A percentile compares a stretch with the other conserved stretches of the same genome.
phyloP scores from a whole-genome alignment of 345 rosid species.

The Boechera divaricarpa region DNA sequence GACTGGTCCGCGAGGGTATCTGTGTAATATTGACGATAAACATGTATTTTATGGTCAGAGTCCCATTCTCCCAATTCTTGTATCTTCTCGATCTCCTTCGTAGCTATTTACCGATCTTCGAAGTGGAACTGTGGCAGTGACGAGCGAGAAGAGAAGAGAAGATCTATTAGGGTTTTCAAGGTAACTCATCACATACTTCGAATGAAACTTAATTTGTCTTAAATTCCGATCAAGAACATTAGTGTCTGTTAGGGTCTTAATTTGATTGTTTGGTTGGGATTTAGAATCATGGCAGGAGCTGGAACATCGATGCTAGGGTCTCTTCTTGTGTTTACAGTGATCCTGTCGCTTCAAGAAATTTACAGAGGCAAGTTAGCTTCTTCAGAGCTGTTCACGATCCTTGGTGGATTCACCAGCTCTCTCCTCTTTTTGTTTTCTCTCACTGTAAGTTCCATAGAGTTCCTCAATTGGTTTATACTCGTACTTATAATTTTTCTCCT shows the following conservation, averaged over 20 bases:
- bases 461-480: not conserved
- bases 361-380: constrained; percentile 80
- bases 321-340: constrained; percentile 60
- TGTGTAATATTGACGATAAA: constrained; percentile 4
- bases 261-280: constrained; percentile 11
- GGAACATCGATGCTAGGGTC: constrained; percentile 84
- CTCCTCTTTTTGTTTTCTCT: constrained; percentile 74
- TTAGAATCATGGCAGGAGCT: constrained; percentile 67
- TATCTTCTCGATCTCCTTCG: constrained; percentile 18
- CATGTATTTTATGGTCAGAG: constrained; percentile 23
- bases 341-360: constrained; percentile 80
- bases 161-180: constrained; percentile 30
- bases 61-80: constrained; percentile 4
- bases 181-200: constrained; percentile 11
- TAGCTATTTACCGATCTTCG: constrained; percentile 9
- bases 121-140: constrained; percentile 29
- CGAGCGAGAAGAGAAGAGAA: constrained; percentile 16
- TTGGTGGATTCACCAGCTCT: constrained; percentile 89
- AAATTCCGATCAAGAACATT: not conserved
- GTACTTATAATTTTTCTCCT: not conserved
- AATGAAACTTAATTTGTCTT: not conserved
- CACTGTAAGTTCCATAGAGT: constrained; percentile 53
- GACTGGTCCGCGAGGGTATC: not conserved
- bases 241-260: not conserved
- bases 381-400: constrained; percentile 74